Evolutionary conservation across 1,284 basidiomycete species (phyloP), one percentile per base, ranked within the genome.

Genomic region (Puccinia triticina): DNA sequence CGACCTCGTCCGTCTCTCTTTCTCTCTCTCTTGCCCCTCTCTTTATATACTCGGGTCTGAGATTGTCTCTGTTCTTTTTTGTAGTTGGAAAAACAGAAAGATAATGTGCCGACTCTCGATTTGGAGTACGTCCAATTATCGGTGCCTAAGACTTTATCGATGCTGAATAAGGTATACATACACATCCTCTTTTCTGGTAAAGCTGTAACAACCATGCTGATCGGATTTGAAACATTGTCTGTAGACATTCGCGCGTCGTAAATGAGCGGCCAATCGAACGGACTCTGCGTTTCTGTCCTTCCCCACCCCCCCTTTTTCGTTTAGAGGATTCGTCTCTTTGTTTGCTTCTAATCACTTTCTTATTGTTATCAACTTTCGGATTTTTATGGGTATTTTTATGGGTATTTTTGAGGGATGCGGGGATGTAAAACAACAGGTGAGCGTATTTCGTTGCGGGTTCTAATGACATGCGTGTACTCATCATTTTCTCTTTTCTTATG

Each of bases 61-160:
- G 61, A 18, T 18, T 67, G 29, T 57, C 10, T 16, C 23, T 43
- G n/a, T 5, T 29, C 7, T 71, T 43, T 26, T 74, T 57, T 5
- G 1, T 57, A 46, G 32, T 72, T 76, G 53, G 74, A 79, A 86
- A 87, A 97, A 94, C 96, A 98, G 93, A 97, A 98, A 89, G 96
- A 99, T 88, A 96, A 96, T 88, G 95, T 98, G 85, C 94, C 96
- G 85, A 89, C 95, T 71, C 89, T 99, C 83, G 96, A 98, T 88
- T 90, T 99, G 83, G 95, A 98, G 88, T 98, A 99, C 86, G 96
- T 99, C 79, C 95, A 98, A 88, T 89, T 99, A 84, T 96, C 97
- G 87, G 96, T 99, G 29, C 93, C 94, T 2, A 97, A 97, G 87
- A 95, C 98, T 57, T 90, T 99, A 48, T 92, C 91, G 50, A 90